A percentile compares a stretch with the other conserved stretches of the same genome.
phyloP scores from a whole-genome alignment of 192 early-diverging fungal species.

The Umbelopsis vinacea region DNA sequence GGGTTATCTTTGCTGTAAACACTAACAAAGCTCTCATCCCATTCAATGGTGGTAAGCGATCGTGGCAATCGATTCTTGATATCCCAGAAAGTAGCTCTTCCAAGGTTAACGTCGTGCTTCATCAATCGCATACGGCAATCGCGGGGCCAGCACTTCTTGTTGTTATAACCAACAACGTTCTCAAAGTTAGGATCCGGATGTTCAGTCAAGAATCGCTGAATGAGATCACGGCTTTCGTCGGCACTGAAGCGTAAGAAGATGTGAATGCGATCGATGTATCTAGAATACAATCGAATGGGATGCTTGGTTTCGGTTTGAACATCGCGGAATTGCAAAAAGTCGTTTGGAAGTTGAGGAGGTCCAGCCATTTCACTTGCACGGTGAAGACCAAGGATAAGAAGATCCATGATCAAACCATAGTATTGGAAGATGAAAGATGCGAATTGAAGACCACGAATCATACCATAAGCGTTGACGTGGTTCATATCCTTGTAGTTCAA shows the following conservation, averaged over 20 bases:
- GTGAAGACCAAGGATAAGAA: constrained; percentile 92
- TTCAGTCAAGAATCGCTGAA: constrained; percentile 96
- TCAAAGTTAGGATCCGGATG: constrained; percentile 99
- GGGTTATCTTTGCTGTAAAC: constrained; percentile 99
- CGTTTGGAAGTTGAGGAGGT: constrained; percentile 88
- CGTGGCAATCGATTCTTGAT: constrained; percentile 97
- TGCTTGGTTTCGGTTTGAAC: constrained; percentile 91
- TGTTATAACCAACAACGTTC: constrained; percentile 97
- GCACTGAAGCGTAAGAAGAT: constrained; percentile 94
- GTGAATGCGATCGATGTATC: constrained; percentile 93
- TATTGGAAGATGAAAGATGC: constrained; percentile 98
- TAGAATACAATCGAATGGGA: constrained; percentile 94
- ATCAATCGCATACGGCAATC: constrained; percentile 99
- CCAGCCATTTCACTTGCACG: constrained; percentile 98
- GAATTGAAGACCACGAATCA: constrained; percentile 98
- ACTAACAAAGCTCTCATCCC: constrained; percentile 95
- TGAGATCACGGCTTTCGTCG: constrained; percentile 92
- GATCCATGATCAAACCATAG: constrained; percentile 96
- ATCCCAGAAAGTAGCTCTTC: constrained; percentile 99
- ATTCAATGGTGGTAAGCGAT: constrained; percentile 96
- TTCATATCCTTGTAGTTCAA: constrained; percentile 99
- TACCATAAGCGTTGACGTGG: constrained; percentile 96
- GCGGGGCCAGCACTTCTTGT: constrained; percentile 98
- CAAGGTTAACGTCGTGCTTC: constrained; percentile 98
- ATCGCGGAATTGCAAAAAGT: constrained; percentile 96